These are phyloP conservation scores for Aureobasidium sp. DNA, from an alignment of 2,329 filamentous ascomycete genomes.

Conservation along the genomic window DNA sequence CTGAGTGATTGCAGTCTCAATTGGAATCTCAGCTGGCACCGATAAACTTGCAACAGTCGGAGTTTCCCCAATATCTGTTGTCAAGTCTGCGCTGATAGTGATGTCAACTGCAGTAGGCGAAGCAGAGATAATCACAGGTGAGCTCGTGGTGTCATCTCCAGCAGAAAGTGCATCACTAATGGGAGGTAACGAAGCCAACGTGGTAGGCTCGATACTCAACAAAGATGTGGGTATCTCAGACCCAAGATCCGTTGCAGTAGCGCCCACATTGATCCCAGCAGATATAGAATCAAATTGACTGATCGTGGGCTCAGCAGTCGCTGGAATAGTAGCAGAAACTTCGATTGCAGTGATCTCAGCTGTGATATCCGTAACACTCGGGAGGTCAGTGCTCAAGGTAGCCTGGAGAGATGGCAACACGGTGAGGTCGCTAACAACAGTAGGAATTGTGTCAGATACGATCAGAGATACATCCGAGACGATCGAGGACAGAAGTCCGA, in stretches of 20 bases:
- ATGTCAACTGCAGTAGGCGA: no score
- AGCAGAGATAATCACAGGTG: no score
- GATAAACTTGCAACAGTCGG: no score
- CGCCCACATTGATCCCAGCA: background rate
- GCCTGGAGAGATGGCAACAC: background rate
- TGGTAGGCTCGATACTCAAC: background rate
- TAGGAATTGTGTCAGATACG: no score
- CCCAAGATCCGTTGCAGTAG: background rate
- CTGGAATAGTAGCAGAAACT: background rate
- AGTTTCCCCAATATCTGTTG: no score
- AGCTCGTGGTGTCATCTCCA: background rate
- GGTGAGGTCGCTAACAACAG: background rate
- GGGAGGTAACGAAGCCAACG: background rate
- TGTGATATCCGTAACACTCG: background rate
- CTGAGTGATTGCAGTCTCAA: background rate
- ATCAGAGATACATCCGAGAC: background rate
- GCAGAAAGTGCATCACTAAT: background rate
- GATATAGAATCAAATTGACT: background rate
- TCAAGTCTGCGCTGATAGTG: no score
- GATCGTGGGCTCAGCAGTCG: background rate
- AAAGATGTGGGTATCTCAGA: background rate
- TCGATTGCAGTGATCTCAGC: background rate
- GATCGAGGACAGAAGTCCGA: background rate
- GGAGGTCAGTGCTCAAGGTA: background rate
- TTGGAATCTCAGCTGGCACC: background rate